Evolutionary conservation across 805 yeast genomes (phyloP).

Genomic region (Yarrowia divulgata): DNA sequence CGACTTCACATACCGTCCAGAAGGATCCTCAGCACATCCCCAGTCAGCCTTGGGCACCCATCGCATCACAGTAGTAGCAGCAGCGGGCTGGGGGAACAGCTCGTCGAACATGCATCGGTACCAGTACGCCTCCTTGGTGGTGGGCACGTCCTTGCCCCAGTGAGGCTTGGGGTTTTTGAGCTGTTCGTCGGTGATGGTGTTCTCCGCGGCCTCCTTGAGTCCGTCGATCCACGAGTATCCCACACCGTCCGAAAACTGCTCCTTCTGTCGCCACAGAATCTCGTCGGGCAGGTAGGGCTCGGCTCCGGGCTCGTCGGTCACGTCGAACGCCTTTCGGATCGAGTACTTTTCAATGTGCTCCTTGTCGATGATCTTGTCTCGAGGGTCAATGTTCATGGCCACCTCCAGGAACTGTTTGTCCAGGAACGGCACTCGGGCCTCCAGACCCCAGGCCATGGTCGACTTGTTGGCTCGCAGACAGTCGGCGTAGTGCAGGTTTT

Average conservation of each 20-base stretch:
- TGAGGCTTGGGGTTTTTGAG: conserved; percentile 88
- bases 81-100: conserved; percentile 87
- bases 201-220: conserved; percentile 93
- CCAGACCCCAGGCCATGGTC: conserved; percentile 99
- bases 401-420: conserved; percentile 91
- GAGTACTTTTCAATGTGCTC: conserved; percentile 92
- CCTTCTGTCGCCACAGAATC: conserved; percentile 99
- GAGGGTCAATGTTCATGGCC: conserved; percentile 93
- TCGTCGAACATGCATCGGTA: conserved; percentile 97
- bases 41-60: conserved; percentile 99
- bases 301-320: conserved; percentile 75
- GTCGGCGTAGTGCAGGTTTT: conserved; percentile 96
- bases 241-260: conserved; percentile 99
- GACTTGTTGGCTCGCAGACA: conserved; percentile 99
- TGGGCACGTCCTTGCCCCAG: conserved; percentile 95
- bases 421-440: conserved; percentile 99
- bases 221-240: conserved; percentile 99
- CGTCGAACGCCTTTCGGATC: conserved; percentile 97
- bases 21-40: conserved; percentile 99
- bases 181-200: conserved; percentile 85
- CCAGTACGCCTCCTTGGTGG: conserved; percentile 99
- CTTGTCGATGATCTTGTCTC: conserved; percentile 82
- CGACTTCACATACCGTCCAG: conserved; percentile 93
- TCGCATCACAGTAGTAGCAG: conserved; percentile 96
- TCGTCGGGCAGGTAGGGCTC: conserved; percentile 94